Base-by-base conservation (phyloP, 1,139 yeast genomes). In the Candida sanyaensis region DNA sequence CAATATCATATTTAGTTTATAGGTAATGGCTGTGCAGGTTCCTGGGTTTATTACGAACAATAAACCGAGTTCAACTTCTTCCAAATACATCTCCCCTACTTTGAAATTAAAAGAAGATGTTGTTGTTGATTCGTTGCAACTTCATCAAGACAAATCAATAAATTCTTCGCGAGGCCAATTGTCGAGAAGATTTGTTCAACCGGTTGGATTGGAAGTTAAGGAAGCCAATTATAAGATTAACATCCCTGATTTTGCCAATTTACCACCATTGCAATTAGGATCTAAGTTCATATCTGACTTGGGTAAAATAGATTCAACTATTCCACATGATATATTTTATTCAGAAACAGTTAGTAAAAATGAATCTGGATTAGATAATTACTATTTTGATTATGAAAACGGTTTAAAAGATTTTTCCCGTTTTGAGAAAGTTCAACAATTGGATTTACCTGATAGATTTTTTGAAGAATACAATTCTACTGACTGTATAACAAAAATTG, bases 391-490 rank as follows among this genome's bases (percentile, higher is more conserved):
- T 50, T 57, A 62, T 50, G 73, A 68, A 32, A 62, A 66, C 41
- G 79, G 78, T 2, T 62, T 74, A 53, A 78, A 77, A 9, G 76
- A 71, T 31, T 85, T 88, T 60, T 80, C 88, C n/a, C 86, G 96
- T 8, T 91, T 90, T 63, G 92, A 84, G 57, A 84, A 86, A 57
- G 74, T 84, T 4, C 79, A 80, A 41, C 84, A 85, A 49, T 75
- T 84, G 50, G 83, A 81, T 59, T 81, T 92, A 46, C 98, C 98
- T 0, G 97, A 91, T 63, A 83, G 81, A 53, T 84, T 91, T 54
- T 81, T 88, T 56, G 89, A 86, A 52, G 92, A 88, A 57, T 83
- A 86, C 61, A 84, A 81, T 57, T 78, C 83, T 44, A 80, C 91
- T 11, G 85, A 86, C 59, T 78, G 83, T 49, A 78, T 75, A 42